Conservation (phyloP, 2,329 filamentous ascomycete genomes). For the Nothopassalora personata region DNA sequence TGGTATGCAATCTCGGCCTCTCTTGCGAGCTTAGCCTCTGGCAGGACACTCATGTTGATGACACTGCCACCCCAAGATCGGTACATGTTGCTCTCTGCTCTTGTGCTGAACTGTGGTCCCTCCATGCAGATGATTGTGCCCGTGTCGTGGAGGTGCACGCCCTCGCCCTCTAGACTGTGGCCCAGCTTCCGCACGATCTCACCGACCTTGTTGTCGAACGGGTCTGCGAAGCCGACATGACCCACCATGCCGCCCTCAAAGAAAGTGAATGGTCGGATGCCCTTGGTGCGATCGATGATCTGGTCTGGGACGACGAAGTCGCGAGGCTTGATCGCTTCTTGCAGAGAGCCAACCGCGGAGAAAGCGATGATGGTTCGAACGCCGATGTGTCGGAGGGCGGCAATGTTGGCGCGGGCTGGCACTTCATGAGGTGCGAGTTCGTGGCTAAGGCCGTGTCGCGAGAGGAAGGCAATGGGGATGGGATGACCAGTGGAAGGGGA, state of each 20-base stretch:
- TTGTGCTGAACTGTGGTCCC: constrained; percentile 96
- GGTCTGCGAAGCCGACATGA: constrained; percentile 92
- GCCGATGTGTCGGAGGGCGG: constrained; percentile 85
- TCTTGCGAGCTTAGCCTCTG: constrained; percentile 90
- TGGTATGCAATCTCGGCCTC: constrained; percentile 96
- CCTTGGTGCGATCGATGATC: constrained; percentile 96
- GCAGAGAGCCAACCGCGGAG: constrained; percentile 86
- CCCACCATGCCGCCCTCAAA: constrained; percentile 89
- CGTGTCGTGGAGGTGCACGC: constrained; percentile 74
- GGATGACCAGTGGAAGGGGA: constrained; percentile 60
- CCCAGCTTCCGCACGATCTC: constrained; percentile 75
- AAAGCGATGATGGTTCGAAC: constrained; percentile 91
- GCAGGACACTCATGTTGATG: constrained; percentile 97
- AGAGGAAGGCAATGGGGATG: constrained; percentile 77
- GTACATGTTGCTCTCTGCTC: constrained; percentile 93
- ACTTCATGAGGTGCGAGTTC: constrained; percentile 90
- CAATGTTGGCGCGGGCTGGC: constrained; percentile 91
- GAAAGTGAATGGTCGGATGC: constrained; percentile 88
- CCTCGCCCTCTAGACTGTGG: constrained; percentile 70
- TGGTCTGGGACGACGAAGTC: constrained; percentile 97
- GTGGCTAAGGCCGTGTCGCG: constrained; percentile 85
- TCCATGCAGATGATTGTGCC: constrained; percentile 94
- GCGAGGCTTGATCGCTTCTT: constrained; percentile 87
- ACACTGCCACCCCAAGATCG: constrained; percentile 87
- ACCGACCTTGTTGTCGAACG: constrained; percentile 76